Evolutionary conservation across 1,139 yeast species (phyloP).

Genomic region (Pneumocystis murina): DNA sequence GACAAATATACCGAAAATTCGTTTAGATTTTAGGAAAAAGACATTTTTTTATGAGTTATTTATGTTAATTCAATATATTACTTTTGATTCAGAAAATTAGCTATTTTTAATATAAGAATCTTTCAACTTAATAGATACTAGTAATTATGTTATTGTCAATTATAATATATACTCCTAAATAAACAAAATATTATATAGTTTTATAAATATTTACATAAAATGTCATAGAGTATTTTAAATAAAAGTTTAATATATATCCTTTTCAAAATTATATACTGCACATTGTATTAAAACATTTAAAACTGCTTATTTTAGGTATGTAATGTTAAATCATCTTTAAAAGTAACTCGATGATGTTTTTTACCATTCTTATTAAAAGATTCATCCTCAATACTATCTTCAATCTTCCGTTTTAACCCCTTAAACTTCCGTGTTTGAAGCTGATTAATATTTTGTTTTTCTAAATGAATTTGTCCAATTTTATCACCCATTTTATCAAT

Average conservation of each 20-base stretch:
- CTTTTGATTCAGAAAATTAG: neutral
- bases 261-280: too few relatives aligned
- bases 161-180: too few relatives aligned
- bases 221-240: too few relatives aligned
- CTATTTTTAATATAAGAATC: too few relatives aligned
- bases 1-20: conserved; percentile 83
- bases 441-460: conserved; percentile 79
- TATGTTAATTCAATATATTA: conserved; percentile 46
- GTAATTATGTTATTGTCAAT: too few relatives aligned
- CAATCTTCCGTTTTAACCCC: conserved; percentile 79
- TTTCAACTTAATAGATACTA: too few relatives aligned
- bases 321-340: neutral
- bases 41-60: conserved; percentile 63
- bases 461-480: conserved; percentile 90
- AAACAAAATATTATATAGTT: too few relatives aligned
- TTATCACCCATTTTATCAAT: conserved; percentile 89
- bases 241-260: too few relatives aligned
- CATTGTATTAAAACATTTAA: too few relatives aligned
- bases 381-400: conserved; percentile 50
- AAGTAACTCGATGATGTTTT: neutral
- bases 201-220: too few relatives aligned
- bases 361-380: conserved; percentile 20
- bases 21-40: conserved; percentile 68
- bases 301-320: too few relatives aligned
- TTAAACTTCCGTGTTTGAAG: conserved; percentile 97